Evolutionary conservation across 2,329 filamentous ascomycete genomes (phyloP).

Genomic region (Alternaria arborescens): DNA sequence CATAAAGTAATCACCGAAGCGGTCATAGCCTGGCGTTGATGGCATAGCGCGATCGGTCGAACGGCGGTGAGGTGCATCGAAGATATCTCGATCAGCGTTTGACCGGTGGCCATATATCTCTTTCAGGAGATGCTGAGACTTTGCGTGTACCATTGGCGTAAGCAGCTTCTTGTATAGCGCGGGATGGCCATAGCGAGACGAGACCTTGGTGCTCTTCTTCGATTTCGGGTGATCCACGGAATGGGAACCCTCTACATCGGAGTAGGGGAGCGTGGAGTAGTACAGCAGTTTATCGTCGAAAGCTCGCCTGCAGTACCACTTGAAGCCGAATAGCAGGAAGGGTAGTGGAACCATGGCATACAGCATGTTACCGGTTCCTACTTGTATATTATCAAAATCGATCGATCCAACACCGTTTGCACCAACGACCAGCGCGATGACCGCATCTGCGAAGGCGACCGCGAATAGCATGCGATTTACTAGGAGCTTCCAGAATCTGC

Average conservation of each 20-base stretch:
- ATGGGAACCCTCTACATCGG: conserved; percentile 63
- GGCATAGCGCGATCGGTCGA: conserved; percentile 50
- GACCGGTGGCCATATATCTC: conserved; percentile 83
- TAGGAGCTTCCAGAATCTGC: conserved; percentile 87
- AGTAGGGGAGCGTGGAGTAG: conserved; percentile 68
- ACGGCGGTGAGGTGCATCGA: conserved; percentile 33
- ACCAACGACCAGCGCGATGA: conserved; percentile 80
- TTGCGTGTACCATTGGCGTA: conserved; percentile 87
- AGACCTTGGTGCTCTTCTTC: conserved; percentile 67
- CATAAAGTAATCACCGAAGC: conserved; percentile 77
- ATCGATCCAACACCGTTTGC: conserved; percentile 66
- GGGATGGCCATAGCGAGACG: conserved; percentile 85
- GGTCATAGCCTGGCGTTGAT: conserved; percentile 64
- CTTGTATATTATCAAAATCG: conserved; percentile 28
- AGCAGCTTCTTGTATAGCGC: conserved; percentile 74
- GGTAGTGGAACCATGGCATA: conserved; percentile 77
- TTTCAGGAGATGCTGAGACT: conserved; percentile 83
- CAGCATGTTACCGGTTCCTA: conserved; percentile 61
- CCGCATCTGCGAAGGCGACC: conserved; percentile 76
- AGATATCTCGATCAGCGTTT: conserved; percentile 59
- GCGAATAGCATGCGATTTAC: conserved; percentile 93
- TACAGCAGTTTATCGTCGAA: conserved; percentile 85
- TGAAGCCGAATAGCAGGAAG: conserved; percentile 81
- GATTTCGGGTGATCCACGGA: conserved; percentile 36
- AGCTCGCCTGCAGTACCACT: conserved; percentile 76